Percentiles rank a stretch among this genome's conserved stretches.
Evolutionary conservation across 768 basidiomycete species (phyloP).

Genomic region (Rhizopogon vesiculosus): DNA sequence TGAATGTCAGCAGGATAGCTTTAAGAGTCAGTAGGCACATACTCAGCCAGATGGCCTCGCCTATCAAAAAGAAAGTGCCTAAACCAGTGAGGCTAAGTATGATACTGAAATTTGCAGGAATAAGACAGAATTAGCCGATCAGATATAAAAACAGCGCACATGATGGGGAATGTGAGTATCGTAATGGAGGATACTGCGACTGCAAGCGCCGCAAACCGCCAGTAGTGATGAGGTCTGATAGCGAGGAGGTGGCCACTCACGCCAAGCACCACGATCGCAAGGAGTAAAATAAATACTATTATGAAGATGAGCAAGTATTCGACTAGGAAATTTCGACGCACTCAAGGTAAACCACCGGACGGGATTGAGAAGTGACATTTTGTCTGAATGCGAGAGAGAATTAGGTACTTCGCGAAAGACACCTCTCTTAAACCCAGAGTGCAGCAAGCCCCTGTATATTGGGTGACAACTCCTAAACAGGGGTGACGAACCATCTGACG

Average conservation of each 20-base stretch:
- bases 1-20: neutral
- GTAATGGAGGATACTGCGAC: slow-evolving; percentile 26
- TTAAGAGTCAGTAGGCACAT: slow-evolving; percentile 7
- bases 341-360: neutral
- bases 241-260: slow-evolving; percentile 21
- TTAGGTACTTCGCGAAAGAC: neutral
- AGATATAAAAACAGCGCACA: slow-evolving; percentile 11
- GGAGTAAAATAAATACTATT: slow-evolving; percentile 11
- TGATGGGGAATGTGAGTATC: slow-evolving; percentile 21
- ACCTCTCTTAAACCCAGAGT: neutral
- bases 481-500: neutral
- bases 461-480: neutral
- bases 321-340: neutral
- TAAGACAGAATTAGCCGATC: neutral
- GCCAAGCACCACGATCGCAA: slow-evolving; percentile 28
- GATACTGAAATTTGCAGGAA: neutral
- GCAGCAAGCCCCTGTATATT: neutral
- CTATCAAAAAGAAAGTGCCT: slow-evolving; percentile 30
- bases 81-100: slow-evolving; percentile 29
- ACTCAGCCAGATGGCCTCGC: slow-evolving; percentile 35
- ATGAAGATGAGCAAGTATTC: neutral
- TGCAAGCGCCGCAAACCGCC: slow-evolving; percentile 22
- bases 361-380: neutral
- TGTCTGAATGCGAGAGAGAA: neutral
- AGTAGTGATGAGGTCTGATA: slow-evolving; percentile 14